Evolutionary conservation across 2,329 filamentous ascomycete species (phyloP), one percentile per base, ranked within the genome.

Genomic region (Pseudogymnoascus sp.): DNA sequence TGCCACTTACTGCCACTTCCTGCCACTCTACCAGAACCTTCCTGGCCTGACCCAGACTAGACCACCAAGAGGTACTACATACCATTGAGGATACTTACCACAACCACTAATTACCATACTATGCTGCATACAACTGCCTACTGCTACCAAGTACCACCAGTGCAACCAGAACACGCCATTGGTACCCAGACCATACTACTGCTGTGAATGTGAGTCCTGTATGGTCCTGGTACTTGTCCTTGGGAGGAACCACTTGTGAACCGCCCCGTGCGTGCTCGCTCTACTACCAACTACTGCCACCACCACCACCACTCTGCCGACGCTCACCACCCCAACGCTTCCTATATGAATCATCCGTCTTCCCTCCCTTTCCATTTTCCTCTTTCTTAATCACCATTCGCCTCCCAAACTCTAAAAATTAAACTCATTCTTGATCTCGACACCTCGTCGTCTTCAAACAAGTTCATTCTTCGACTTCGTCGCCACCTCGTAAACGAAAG

Each of bases 331-430:
- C 47, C 40, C 40, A 53, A 53, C 44, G 14, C 16, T 38, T 24
- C 37, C 56, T 60, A 60, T 60, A 60, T 60, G 31, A 60, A 60
- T 60, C 56, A 60, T 24, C 37, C 33, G 0, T n/a, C 33, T 60
- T 60, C 56, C 56, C 37, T 60, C 37, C 33, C 24, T 16, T 60
- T 60, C 56, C 44, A 29, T 38, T 24, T 16, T 38, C 21, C 33
- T 60, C 19, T 29, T 38, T 38, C 31, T 24, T 60, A 37, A 37
- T 2, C 44, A 19, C 37, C 33, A 60, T 60, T 60, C n/a, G 26
- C 26, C 47, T 60, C 56, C 16, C 14, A 10, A 40, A 60, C 56
- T 10, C 1, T 3, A 14, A 37, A 26, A 60, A 16, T 4, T 6
- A 14, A 19, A 16, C 24, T 50, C 21, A 50, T 50, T 16, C 33